Evolutionary conservation across 495 filamentous ascomycete species (phyloP), one percentile per base, ranked within the genome.

Genomic region (Chaetomidium leptoderma): DNA sequence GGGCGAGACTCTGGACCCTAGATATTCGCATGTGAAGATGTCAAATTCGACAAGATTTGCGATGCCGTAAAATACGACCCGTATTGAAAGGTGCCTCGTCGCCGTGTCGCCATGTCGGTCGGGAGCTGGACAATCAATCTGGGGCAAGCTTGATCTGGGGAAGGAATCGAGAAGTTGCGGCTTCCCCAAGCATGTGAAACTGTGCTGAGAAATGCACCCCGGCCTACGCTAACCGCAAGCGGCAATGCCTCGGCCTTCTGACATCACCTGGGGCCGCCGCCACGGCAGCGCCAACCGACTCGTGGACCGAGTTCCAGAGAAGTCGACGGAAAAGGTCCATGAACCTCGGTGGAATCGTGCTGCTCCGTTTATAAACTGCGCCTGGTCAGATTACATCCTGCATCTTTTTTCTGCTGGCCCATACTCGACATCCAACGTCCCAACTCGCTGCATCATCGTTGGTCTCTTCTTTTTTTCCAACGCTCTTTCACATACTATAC

Each of bases 181-280:
- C 46, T 49, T 33, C 29, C 46, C 46, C 48, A 51, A 59, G 54
- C 64, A 66, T 64, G 64, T 64, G 61, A 64, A 61, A 29, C n/a
- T 27, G 27, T 13, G 53, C 21, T 33, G 55, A 40, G 55, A 44
- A 61, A 57, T 55, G 67, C 53, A 58, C 56, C 63, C 61, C 51
- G 40, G 53, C 11, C n/a, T 4, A 33, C 65, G 65, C 69, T 70
- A 72, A 53, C 69, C 60, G 24, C 4, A 68, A 63, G 13, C 55
- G 59, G 64, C 59, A 65, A 66, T 72, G 66, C 69, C 69, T 72
- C 69, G 69, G 68, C 54, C 61, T 59, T 64, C 65, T 72, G 69
- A 70, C 70, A 70, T 69, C 68, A 69, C 67, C 66, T 70, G 65
- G 63, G n/a, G 47, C 35, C 19, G 6, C 29, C 46, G 49, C 43